phyloP scores from a whole-genome alignment of 164 flowering plant genomes.

The Liquidambar formosana region DNA sequence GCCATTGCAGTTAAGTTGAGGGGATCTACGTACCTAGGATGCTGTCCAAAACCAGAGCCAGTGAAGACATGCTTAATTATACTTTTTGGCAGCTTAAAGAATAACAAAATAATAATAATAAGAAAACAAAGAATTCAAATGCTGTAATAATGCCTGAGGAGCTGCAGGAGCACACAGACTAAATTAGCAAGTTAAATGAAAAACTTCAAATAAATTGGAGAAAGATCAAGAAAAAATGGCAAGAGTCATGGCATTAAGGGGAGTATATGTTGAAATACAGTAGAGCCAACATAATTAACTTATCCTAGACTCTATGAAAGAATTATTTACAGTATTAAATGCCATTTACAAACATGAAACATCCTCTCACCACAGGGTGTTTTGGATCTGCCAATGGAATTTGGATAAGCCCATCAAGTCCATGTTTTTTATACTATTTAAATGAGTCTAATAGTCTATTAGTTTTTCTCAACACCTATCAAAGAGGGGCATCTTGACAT shows the following conservation, averaged over 20 bases:
- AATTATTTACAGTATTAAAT: background rate
- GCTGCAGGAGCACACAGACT: background rate
- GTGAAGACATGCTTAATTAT: constrained; percentile 8
- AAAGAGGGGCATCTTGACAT: too few relatives aligned
- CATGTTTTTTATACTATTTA: too few relatives aligned
- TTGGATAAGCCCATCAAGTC: too few relatives aligned
- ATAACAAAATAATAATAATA: background rate
- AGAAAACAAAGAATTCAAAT: background rate
- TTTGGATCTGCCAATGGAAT: too few relatives aligned
- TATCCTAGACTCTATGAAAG: too few relatives aligned
- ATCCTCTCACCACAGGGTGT: too few relatives aligned
- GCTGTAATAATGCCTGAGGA: background rate
- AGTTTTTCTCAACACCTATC: too few relatives aligned
- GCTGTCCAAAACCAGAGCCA: constrained; percentile 38
- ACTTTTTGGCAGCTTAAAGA: background rate
- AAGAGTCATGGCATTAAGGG: too few relatives aligned
- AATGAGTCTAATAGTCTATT: too few relatives aligned
- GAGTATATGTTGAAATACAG: too few relatives aligned
- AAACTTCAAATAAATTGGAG: background rate
- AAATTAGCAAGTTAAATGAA: background rate
- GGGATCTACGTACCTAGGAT: constrained; percentile 84
- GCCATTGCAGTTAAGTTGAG: constrained; percentile 97
- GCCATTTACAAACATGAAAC: background rate
- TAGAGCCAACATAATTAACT: too few relatives aligned
- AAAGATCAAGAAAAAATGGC: background rate